Conservation (phyloP, 352 stramenopile genomes). For the Pythium aquatile region DNA sequence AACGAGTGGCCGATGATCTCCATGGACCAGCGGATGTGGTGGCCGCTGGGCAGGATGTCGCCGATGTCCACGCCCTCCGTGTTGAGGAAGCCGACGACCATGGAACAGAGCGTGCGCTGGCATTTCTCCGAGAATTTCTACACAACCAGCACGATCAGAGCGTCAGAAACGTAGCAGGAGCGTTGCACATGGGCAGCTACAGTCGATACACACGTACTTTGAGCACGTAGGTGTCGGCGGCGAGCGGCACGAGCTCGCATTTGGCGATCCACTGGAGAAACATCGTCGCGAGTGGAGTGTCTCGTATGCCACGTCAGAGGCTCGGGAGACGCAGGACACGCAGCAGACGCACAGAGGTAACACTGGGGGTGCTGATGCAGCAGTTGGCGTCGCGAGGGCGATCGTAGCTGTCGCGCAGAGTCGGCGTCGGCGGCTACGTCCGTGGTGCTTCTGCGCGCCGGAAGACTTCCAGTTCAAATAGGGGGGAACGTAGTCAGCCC, state of each 20-base stretch:
- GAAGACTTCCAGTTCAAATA: conserved; percentile 4
- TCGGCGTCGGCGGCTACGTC: background rate
- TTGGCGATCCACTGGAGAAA: conserved; percentile 88
- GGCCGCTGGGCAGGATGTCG: conserved; percentile 57
- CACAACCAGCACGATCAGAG: background rate
- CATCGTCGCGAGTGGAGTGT: conserved; percentile 34
- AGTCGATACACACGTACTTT: conserved; percentile 39
- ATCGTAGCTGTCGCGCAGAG: background rate
- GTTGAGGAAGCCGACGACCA: conserved; percentile 71
- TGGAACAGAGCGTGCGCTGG: conserved; percentile 80
- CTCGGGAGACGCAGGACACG: background rate
- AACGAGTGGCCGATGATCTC: conserved; percentile 85
- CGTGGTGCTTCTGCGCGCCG: background rate
- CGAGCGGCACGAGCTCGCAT: conserved; percentile 76
- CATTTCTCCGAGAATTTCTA: conserved; percentile 89
- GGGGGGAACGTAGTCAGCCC: conserved; percentile 4
- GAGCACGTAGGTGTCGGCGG: conserved; percentile 74
- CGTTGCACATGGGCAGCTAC: background rate
- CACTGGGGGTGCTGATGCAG: background rate
- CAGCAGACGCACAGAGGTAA: background rate
- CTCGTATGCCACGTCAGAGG: background rate
- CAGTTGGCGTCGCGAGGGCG: background rate
- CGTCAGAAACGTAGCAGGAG: background rate
- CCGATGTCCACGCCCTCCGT: conserved; percentile 47
- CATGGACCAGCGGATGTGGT: conserved; percentile 87